Evolutionary conservation across 257 asterid genomes (phyloP), one percentile per base, ranked within the genome.

Genomic region (Hygrophila difformis): DNA sequence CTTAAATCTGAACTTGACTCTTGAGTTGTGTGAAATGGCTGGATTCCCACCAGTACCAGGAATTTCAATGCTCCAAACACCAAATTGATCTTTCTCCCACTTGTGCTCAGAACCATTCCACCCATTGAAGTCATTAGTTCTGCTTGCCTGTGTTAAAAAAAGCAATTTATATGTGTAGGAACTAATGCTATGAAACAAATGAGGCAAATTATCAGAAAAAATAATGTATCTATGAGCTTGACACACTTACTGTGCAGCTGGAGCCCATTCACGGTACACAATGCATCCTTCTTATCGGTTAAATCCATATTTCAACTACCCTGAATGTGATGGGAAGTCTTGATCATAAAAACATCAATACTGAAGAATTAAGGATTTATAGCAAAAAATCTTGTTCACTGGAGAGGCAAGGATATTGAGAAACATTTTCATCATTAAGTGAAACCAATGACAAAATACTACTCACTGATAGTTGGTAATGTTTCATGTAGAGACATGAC

Each of bases 231-330:
- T 22, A 61, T 53, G 62, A 60, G 63, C 54, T 44, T 45, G 47
- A 53, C 38, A 60, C 35, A 79, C 96, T 78, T 62, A 85, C 98
- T 69, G 75, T 49, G 98, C 98, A 41, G 94, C 92, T 61, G 98
- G 96, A 43, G 93, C 92, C 98, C 98, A 89, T 70, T 85, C 96
- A 57, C 85, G 76, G 67, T 85, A 85, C 58, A 79, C 71, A 34
- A 74, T 67, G 78, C 75, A 65, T 64, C 80, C 92, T 41, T 89
- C 79, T 66, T 79, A 93, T 36, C 74, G 71, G 63, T 82, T 85
- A 53, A 85, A 89, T 44, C 98, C 96, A 47, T 75, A 85, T 63
- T 66, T 79, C 62, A 62, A 37, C 59, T 85, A 89, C 59, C 98
- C 98, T 85, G 78, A 34, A 63, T 37, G 37, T 39, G 38, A 51